Evolutionary conservation across 1,284 basidiomycete species (phyloP), one percentile per base, ranked within the genome.

Genomic region (Cystobasidium slooffiae): DNA sequence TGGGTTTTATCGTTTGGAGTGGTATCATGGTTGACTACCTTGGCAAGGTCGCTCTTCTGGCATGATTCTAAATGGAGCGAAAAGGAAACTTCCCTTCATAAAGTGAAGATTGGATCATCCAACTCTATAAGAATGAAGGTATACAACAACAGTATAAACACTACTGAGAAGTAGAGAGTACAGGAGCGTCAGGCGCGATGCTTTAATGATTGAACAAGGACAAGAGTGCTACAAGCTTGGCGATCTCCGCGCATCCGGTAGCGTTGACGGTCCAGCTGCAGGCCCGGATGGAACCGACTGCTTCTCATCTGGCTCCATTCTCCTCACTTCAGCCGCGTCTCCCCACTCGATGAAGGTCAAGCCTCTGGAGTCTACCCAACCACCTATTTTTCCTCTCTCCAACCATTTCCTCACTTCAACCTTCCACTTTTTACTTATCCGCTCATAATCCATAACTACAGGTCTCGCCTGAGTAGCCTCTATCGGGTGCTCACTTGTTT

Each of bases 1-100:
- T 93, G 43, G 96, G 96, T 0, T 90, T 91, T 77, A 90, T 92
- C 87, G 85, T 98, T 9, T 97, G 91, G 90, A 86, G 88, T 80
- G 96, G 96, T 2, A 86, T 93, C 18, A 81, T 89, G 6, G 87
- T 85, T 7, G 96, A 99, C 83, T 97, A 95, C 79, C 81, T 81
- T 41, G 20, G 74, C 18, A 68, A 55, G 20, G 18, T 66, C 24
- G 39, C 39, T 22, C 8, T 47, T 18, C n/a, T 66, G 7, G 31
- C 10, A 43, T 53, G 1, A 31, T 24, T 22, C 46, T 18, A 7
- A 8, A 22, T 1, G 31, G 20, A 14, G 24, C 18, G 24, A 59
- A 8, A 16, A 20, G 1, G 7, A 8, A 7, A 24, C 16, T 20
- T 22, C n/a, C 16, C 56, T 43, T n/a, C 56, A 41, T 41, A 18